Evolutionary conservation across 2,329 filamentous ascomycete species (phyloP), one percentile per base, ranked within the genome.

Genomic region (Domatiomyces catenatus): DNA sequence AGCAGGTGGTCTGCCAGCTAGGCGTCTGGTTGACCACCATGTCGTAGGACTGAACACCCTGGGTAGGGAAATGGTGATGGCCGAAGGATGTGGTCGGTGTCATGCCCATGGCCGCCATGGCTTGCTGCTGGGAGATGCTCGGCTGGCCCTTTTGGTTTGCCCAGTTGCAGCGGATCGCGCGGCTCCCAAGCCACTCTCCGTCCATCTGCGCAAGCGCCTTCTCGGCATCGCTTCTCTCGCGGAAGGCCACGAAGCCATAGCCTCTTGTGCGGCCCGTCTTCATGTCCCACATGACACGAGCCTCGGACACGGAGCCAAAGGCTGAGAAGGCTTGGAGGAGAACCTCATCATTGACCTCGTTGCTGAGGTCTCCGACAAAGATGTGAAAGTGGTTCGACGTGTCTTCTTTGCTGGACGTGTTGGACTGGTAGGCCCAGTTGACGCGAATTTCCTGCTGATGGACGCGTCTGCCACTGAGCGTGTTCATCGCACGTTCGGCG

Each of bases 251-350:
- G 64, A 98, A 98, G 10, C 92, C 92, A 64, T 98, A 98, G 54
- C 92, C 92, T 65, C 92, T 86, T 59, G 92, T 96, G 57, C 92
- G 83, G 59, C 92, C 92, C 36, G 92, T 98, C 77, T 98, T 98
- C 92, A 98, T 98, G 68, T 98, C 92, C 92, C 92, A 98, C 92
- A 98, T 98, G 57, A 98, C 92, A 62, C 92, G 88, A 53, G 92
- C 92, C 69, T 98, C 92, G 2, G 92, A 98, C 47, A 98, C 89
- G 10, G 82, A 86, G 42, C 92, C 92, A 67, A 96, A 98, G 44
- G 87, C 87, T 46, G 87, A 93, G 70, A 98, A 98, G 10, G 92
- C 92, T 69, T 95, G 89, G 15, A 84, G 75, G 19, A 98, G 76
- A 48, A 95, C 80, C 64, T 98, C 92, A 61, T 98, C 92, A 62